These are phyloP conservation scores for Arabis alpina DNA, from an alignment of 345 rosid species.

Conservation along the genomic window DNA sequence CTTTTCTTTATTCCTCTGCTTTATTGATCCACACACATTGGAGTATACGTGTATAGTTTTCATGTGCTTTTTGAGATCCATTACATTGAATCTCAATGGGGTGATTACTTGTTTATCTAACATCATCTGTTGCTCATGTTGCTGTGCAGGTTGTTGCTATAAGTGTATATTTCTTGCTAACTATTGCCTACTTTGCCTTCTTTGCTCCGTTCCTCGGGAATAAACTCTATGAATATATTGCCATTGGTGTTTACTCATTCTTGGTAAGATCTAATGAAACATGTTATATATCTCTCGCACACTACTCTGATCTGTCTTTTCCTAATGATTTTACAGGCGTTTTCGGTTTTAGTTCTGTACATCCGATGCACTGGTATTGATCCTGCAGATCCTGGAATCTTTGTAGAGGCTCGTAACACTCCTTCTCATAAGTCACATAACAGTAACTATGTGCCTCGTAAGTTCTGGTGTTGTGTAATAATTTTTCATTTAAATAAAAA, in stretches of 20 bases:
- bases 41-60: constrained; percentile 3
- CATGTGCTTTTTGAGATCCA: constrained; percentile 15
- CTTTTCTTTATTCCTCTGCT: background rate
- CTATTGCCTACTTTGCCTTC: constrained; percentile 84
- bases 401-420: constrained; percentile 56
- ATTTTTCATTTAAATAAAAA: background rate
- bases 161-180: constrained; percentile 76
- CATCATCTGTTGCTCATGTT: background rate
- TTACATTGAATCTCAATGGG: constrained; percentile 5
- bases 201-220: constrained; percentile 94
- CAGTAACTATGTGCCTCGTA: constrained; percentile 37
- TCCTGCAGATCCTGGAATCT: constrained; percentile 95
- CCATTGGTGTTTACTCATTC: constrained; percentile 73
- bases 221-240: constrained; percentile 63
- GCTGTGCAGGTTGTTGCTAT: constrained; percentile 76
- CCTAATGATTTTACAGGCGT: constrained; percentile 51
- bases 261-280: constrained; percentile 54
- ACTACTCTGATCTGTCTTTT: constrained; percentile 10
- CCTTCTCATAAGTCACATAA: constrained; percentile 61
- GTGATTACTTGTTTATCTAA: background rate
- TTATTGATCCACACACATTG: constrained; percentile 7
- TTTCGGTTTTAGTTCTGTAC: constrained; percentile 74
- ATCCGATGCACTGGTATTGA: constrained; percentile 88
- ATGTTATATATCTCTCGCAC: background rate
- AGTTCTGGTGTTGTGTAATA: constrained; percentile 1